Percentiles rank a stretch among this genome's conserved stretches.
Conservation (phyloP, 2,329 filamentous ascomycete species). For the Venturia effusa region DNA sequence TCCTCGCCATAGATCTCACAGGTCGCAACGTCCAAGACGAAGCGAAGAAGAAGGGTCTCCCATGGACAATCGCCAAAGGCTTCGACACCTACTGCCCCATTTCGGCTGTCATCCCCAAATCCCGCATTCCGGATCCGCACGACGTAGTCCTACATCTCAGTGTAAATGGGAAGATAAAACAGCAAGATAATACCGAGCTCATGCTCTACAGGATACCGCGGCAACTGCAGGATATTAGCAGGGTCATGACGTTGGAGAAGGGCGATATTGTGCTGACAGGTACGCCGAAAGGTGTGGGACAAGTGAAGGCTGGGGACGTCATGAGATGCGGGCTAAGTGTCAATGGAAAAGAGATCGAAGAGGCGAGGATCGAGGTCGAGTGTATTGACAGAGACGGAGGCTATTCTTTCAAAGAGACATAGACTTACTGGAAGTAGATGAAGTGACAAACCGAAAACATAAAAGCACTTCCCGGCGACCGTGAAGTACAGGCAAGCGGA, state of each 20-base stretch:
- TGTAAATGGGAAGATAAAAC: constrained; percentile 68
- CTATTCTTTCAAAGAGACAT: constrained; percentile 57
- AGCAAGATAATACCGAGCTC: constrained; percentile 80
- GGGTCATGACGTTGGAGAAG: constrained; percentile 85
- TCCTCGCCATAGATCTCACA: constrained; percentile 93
- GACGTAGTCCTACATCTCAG: constrained; percentile 75
- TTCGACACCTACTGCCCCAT: constrained; percentile 96
- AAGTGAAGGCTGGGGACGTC: constrained; percentile 73
- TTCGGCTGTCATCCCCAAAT: constrained; percentile 69
- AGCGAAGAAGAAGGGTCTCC: constrained; percentile 92
- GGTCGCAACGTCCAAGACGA: constrained; percentile 91
- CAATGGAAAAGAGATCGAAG: constrained; percentile 69
- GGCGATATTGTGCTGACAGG: constrained; percentile 95
- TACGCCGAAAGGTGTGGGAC: constrained; percentile 89
- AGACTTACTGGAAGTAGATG: constrained; percentile 13
- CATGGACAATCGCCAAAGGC: constrained; percentile 93
- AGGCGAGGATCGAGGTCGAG: constrained; percentile 71
- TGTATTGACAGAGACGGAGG: constrained; percentile 69
- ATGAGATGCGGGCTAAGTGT: constrained; percentile 77
- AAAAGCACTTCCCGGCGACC: not conserved
- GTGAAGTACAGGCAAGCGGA: not conserved
- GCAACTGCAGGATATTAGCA: constrained; percentile 81
- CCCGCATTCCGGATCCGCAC: constrained; percentile 74
- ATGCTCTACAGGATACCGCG: constrained; percentile 90
- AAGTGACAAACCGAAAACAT: not conserved